Evolutionary conservation across 1,284 basidiomycete genomes (phyloP), one percentile per base, ranked within the genome.

Genomic region (Melampsora medusae): DNA sequence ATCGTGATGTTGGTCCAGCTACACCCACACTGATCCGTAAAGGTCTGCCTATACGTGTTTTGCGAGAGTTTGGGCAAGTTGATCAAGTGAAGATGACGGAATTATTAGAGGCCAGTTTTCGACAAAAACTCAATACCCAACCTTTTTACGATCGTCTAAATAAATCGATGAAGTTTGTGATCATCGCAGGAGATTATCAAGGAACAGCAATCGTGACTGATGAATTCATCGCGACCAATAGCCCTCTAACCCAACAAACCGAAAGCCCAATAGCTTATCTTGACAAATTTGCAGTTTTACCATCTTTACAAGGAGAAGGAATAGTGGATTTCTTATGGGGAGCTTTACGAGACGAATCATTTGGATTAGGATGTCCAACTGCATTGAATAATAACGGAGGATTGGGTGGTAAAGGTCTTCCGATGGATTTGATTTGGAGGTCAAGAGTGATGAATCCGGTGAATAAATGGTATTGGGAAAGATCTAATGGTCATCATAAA

Each of bases 311-410:
- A 83, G 97, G 97, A 19, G 95, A 97, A 81, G 97, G 97, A 25
- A 98, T 96, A 0, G 97, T 99, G 74, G 97, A 99, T 85, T 99
- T 99, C 85, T 86, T 99, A 61, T 99, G 97, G 96, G 95, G 97
- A 65, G 96, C 95, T 33, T 85, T 99, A 71, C 93, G 98, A 80
- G 97, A 99, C 84, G 97, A 99, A 84, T 94, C 97, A 19, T 98
- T 97, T 81, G 97, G 97, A 31, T 88, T 98, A 17, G 97, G 96
- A 7, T 87, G 95, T 77, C 89, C 92, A 16, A 95, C 92, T 84
- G 93, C 97, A 71, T 90, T 92, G 78, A 99, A 99, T 83, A 92
- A 95, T 35, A 86, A 86, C 66, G 93, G 94, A 78, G 94, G 94
- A 12, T 89, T 92, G 80, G 88, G 90, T 71, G 97, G 96, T 56